These are phyloP conservation scores for Cornus controversa DNA, from an alignment of 148 eudicot genomes.

Conservation along the genomic window DNA sequence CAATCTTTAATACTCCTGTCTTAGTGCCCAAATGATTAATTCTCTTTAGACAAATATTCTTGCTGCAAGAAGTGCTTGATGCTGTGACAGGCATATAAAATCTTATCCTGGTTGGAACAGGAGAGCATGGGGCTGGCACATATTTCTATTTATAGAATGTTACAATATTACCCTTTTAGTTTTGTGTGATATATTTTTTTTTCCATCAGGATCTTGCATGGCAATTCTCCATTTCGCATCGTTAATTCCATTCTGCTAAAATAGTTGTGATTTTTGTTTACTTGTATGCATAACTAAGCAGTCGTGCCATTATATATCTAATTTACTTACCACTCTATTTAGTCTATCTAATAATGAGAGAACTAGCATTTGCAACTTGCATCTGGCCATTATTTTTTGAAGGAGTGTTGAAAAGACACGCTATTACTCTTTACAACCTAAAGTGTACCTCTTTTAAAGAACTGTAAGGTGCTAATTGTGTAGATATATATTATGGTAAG, in stretches of 20 bases:
- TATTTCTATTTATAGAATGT: conserved; percentile 25
- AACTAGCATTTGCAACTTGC: not conserved
- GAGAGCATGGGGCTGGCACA: conserved; percentile 43
- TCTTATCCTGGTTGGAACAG: conserved; percentile 31
- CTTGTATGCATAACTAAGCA: too few species aligned
- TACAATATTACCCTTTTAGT: conserved; percentile 14
- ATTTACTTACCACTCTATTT: too few species aligned
- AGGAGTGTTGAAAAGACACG: not conserved
- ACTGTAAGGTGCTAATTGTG: not conserved
- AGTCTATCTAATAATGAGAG: not conserved
- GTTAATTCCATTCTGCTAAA: too few species aligned
- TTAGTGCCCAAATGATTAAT: not conserved
- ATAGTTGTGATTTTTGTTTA: too few species aligned
- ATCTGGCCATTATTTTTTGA: not conserved
- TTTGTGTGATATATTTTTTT: not conserved
- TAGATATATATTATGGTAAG: not conserved
- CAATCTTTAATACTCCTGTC: not conserved
- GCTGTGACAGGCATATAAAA: conserved; percentile 22
- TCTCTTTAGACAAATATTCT: conserved; percentile 14
- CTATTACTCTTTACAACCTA: not conserved
- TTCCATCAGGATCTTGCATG: not conserved
- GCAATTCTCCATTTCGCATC: not conserved
- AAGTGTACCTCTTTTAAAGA: not conserved
- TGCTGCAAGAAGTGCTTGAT: conserved; percentile 18
- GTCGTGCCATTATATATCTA: too few species aligned